phyloP scores from a whole-genome alignment of 2,329 filamentous ascomycete genomes.

The Bipolaris oryzae region DNA sequence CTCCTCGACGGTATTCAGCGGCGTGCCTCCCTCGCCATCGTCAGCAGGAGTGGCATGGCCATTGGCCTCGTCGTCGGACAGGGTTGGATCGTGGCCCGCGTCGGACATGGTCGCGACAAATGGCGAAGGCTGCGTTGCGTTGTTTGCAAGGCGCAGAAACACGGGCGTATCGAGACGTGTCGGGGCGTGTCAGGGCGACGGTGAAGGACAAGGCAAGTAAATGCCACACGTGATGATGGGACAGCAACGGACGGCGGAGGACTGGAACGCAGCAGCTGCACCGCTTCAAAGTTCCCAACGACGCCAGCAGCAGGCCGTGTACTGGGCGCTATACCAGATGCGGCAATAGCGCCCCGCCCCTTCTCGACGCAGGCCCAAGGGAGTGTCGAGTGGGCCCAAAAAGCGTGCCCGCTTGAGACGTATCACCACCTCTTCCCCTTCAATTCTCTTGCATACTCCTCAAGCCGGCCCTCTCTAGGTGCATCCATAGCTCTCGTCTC shows the following conservation, averaged over 20 bases:
- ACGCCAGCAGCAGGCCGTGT: conserved; percentile 17
- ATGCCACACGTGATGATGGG: conserved; percentile 5
- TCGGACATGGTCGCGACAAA: conserved; percentile 45
- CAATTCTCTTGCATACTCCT: conserved; percentile 31
- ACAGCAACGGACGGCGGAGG: conserved; percentile 2
- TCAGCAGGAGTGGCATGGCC: conserved; percentile 40
- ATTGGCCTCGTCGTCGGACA: conserved; percentile 46
- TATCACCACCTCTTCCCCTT: conserved; percentile 39
- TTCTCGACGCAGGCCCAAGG: conserved; percentile 33
- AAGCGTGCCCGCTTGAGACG: conserved; percentile 37
- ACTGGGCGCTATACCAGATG: conserved; percentile 26
- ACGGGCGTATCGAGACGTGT: background rate
- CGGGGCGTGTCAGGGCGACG: background rate
- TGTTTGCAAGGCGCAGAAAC: background rate
- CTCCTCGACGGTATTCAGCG: conserved; percentile 42
- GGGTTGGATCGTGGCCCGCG: conserved; percentile 41
- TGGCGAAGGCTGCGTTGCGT: background rate
- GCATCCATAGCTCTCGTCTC: conserved; percentile 16
- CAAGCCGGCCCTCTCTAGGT: conserved; percentile 23
- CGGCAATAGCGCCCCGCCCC: conserved; percentile 35
- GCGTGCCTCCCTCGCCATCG: conserved; percentile 37
- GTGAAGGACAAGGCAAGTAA: background rate
- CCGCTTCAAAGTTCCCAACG: conserved; percentile 34
- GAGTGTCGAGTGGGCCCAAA: conserved; percentile 29
- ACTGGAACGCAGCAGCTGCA: background rate